Conservation (phyloP, 805 yeast genomes). For the Tetrapisispora nanseiensis region DNA sequence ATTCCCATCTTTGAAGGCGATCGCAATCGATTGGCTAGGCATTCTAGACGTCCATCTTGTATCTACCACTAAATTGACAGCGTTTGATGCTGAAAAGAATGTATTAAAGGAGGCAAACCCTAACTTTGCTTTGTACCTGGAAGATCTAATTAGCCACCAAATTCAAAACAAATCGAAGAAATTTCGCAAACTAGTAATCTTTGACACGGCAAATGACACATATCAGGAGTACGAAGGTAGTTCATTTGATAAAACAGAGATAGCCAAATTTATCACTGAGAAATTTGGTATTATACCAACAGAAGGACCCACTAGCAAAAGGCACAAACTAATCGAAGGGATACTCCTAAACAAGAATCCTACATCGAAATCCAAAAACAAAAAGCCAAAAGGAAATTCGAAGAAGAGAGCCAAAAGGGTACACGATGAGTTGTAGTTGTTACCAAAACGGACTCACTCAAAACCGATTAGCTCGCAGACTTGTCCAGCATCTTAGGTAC, state of each 20-base stretch:
- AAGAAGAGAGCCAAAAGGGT: neutral
- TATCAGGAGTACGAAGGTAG: constrained; percentile 13
- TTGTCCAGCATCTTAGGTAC: neutral
- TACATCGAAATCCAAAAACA: constrained; percentile 1
- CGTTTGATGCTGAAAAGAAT: constrained; percentile 1
- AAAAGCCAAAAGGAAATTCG: constrained; percentile 1
- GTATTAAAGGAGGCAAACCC: constrained; percentile 13
- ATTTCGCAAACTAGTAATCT: constrained; percentile 13
- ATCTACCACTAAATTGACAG: constrained; percentile 23
- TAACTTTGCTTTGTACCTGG: constrained; percentile 14
- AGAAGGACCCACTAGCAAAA: constrained; percentile 28
- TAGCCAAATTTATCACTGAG: constrained; percentile 18
- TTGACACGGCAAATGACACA: constrained; percentile 15
- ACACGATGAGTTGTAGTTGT: constrained; percentile 11
- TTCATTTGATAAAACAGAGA: constrained; percentile 14
- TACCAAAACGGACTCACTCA: neutral
- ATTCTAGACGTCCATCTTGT: constrained; percentile 38
- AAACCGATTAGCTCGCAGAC: neutral
- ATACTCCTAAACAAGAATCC: constrained; percentile 10
- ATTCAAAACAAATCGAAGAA: constrained; percentile 8
- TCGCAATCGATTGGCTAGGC: constrained; percentile 62
- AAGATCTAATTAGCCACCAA: constrained; percentile 7
- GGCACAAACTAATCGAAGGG: constrained; percentile 13
- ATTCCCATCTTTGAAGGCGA: constrained; percentile 48
- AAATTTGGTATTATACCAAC: constrained; percentile 15